A percentile compares a stretch with the other conserved stretches of the same genome.
These are phyloP conservation scores for Combretum micranthum DNA, from an alignment of 345 rosid genomes.

Conservation along the genomic window DNA sequence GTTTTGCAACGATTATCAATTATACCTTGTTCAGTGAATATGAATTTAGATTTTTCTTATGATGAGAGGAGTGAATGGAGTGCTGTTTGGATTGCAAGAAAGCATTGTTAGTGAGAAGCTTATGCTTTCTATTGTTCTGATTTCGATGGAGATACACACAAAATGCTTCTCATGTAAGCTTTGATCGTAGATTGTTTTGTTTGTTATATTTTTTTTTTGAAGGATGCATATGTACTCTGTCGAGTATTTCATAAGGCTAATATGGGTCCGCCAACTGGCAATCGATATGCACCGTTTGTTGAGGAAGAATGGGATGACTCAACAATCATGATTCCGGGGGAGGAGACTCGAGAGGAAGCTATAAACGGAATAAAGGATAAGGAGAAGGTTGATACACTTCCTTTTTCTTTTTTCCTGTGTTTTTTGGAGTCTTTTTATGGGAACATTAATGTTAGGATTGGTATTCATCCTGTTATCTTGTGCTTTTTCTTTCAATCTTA, in stretches of 20 bases:
- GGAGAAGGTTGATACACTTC: constrained; percentile 39
- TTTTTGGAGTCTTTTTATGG: too few species aligned
- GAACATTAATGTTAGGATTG: too few species aligned
- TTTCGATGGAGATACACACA: not conserved
- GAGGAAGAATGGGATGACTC: constrained; percentile 72
- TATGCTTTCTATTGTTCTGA: not conserved
- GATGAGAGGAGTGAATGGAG: too few species aligned
- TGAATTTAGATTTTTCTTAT: too few species aligned
- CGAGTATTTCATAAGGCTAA: constrained; percentile 86
- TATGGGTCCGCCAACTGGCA: constrained; percentile 88
- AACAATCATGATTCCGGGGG: constrained; percentile 51
- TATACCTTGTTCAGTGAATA: too few species aligned
- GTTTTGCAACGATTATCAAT: too few species aligned
- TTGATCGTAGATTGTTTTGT: not conserved
- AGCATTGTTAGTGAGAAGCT: too few species aligned
- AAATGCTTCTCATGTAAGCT: constrained; percentile 2
- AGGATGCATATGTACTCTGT: constrained; percentile 73
- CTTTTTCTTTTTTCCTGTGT: not conserved
- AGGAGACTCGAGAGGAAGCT: constrained; percentile 24
- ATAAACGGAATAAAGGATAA: constrained; percentile 23
- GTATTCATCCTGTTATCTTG: not conserved
- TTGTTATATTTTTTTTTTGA: constrained; percentile 17
- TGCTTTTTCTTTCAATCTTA: not conserved
- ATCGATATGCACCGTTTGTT: constrained; percentile 67
- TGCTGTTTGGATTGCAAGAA: too few species aligned